Conservation (phyloP, 148 eudicot species). For the Fallopia convolvulus region DNA sequence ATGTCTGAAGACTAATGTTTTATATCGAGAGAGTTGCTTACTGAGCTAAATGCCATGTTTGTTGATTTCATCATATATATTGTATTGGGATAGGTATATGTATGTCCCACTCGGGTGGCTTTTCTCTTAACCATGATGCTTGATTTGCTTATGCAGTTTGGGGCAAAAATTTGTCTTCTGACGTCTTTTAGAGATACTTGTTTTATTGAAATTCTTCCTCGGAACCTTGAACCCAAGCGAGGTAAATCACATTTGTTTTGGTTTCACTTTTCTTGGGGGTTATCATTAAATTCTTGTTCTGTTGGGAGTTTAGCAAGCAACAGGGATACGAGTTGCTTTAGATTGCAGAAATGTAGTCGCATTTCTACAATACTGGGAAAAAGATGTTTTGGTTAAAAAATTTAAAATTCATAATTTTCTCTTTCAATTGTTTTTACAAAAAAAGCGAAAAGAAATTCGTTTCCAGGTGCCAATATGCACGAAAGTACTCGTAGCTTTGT, state of each 20-base stretch:
- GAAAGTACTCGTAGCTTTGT: neutral
- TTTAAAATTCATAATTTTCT: neutral
- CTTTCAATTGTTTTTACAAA: neutral
- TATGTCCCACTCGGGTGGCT: neutral
- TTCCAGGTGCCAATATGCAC: neutral
- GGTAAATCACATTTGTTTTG: slow-evolving; percentile 27
- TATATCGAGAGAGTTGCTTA: neutral
- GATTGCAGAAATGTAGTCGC: neutral
- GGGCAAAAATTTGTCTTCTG: slow-evolving; percentile 82
- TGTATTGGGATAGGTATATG: neutral
- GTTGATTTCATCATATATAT: neutral
- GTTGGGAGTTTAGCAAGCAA: neutral
- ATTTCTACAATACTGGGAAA: neutral
- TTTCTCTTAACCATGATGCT: neutral
- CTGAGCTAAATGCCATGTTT: neutral
- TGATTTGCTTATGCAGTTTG: slow-evolving; percentile 49
- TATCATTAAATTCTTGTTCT: neutral
- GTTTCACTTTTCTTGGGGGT: neutral
- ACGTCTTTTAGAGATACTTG: slow-evolving; percentile 92
- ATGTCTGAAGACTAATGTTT: neutral
- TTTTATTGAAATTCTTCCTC: slow-evolving; percentile 76
- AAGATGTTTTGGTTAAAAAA: neutral
- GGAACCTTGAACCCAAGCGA: slow-evolving; percentile 50
- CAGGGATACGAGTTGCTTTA: neutral
- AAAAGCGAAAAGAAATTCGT: neutral